Evolutionary conservation across 805 yeast genomes (phyloP).

Genomic region (Saccharomycopsis selenospora): DNA sequence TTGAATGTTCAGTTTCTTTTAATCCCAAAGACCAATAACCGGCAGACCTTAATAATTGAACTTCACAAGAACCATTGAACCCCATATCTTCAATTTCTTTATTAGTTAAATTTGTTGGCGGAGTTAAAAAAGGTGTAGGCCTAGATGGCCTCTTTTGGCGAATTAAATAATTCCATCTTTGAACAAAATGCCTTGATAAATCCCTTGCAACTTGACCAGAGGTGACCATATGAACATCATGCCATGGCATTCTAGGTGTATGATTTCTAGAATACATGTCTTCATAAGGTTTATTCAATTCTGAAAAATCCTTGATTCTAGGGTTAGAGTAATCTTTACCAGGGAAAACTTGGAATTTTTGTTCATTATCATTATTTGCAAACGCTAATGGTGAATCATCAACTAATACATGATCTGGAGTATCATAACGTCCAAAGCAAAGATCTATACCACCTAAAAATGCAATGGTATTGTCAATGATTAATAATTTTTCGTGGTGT

Average conservation of each 20-base stretch:
- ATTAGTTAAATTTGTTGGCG: conserved; percentile 79
- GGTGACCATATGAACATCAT: conserved; percentile 93
- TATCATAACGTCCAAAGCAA: conserved; percentile 93
- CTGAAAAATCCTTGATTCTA: conserved; percentile 78
- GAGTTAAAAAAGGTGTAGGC: conserved; percentile 83
- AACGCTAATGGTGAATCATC: conserved; percentile 54
- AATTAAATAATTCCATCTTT: conserved; percentile 90
- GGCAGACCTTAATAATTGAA: conserved; percentile 82
- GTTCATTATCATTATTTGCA: conserved; percentile 23
- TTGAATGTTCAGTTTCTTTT: conserved; percentile 76
- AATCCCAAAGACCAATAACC: conserved; percentile 92
- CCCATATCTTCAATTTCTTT: conserved; percentile 58
- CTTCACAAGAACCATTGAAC: conserved; percentile 77
- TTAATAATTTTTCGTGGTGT: conserved; percentile 89
- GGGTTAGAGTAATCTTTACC: conserved; percentile 98
- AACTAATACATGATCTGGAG: conserved; percentile 85
- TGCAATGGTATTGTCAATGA: conserved; percentile 81
- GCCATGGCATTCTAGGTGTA: conserved; percentile 99
- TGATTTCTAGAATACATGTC: conserved; percentile 79
- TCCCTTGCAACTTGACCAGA: conserved; percentile 94
- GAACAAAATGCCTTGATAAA: conserved; percentile 87
- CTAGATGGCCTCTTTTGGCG: conserved; percentile 94
- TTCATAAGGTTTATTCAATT: conserved; percentile 77
- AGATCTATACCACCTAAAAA: conserved; percentile 94
- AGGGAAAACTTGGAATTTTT: conserved; percentile 61